Evolutionary conservation across 2,329 filamentous ascomycete species (phyloP).

Genomic region (Trichoderma oligosporum): DNA sequence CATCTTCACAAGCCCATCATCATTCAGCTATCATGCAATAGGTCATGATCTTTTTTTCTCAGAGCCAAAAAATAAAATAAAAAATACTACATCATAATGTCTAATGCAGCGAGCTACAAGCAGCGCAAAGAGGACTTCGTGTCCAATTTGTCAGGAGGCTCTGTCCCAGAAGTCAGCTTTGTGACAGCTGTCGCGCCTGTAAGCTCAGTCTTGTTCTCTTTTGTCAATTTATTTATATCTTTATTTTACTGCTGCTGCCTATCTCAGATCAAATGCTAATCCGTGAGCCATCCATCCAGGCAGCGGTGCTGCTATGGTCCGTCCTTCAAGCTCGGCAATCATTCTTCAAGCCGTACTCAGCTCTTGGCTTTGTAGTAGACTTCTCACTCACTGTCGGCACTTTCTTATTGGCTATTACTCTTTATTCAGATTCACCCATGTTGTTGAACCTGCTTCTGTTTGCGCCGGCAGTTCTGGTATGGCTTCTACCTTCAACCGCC

Average conservation of each 20-base stretch:
- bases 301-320: constrained; percentile 82
- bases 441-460: constrained; percentile 72
- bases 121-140: constrained; percentile 93
- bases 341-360: constrained; percentile 75
- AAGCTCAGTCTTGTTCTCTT: constrained; percentile 27
- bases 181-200: constrained; percentile 85
- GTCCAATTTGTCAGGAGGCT: constrained; percentile 80
- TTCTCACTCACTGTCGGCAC: constrained; percentile 82
- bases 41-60: background rate
- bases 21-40: constrained; percentile 13
- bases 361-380: constrained; percentile 68
- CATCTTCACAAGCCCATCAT: background rate
- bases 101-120: constrained; percentile 65
- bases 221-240: too few species aligned
- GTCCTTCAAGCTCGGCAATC: constrained; percentile 77
- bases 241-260: background rate
- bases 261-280: constrained; percentile 2
- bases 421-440: constrained; percentile 73
- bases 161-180: constrained; percentile 78
- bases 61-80: too few species aligned
- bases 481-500: constrained; percentile 44
- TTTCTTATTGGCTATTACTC: constrained; percentile 78
- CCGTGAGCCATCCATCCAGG: constrained; percentile 52
- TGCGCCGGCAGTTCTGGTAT: constrained; percentile 64
- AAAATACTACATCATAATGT: too few species aligned